Conservation (phyloP, 805 yeast species). For the Blastobotrys peoriensis region DNA sequence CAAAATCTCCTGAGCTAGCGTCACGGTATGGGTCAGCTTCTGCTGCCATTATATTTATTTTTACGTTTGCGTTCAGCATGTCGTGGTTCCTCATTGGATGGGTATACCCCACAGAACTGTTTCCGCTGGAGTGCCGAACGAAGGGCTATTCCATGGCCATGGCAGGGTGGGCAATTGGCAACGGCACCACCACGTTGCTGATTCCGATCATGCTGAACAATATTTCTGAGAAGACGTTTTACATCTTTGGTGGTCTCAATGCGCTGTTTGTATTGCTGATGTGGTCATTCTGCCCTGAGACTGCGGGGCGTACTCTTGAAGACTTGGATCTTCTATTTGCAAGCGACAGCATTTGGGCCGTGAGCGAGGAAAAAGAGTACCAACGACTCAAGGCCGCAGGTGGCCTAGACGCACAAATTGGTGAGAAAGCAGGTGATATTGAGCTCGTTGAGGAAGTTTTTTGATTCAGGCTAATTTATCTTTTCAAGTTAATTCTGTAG, state of each 20-base stretch:
- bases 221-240: slow-evolving; percentile 55
- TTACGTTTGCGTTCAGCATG: slow-evolving; percentile 21
- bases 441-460: too few species aligned
- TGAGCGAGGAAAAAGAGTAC: too few species aligned
- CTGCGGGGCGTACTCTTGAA: slow-evolving; percentile 69
- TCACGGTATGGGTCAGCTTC: too few species aligned
- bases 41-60: slow-evolving; percentile 20
- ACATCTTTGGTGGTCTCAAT: slow-evolving; percentile 63
- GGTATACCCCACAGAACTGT: slow-evolving; percentile 23
- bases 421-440: too few species aligned
- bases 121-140: slow-evolving; percentile 21
- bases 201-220: slow-evolving; percentile 48
- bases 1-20: too few species aligned
- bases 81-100: slow-evolving; percentile 22
- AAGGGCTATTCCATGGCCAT: slow-evolving; percentile 54
- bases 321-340: slow-evolving; percentile 59
- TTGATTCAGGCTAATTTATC: too few species aligned
- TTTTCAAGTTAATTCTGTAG: too few species aligned
- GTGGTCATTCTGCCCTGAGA: slow-evolving; percentile 68
- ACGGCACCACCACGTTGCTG: slow-evolving; percentile 61
- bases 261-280: slow-evolving; percentile 54
- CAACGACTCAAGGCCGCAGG: too few species aligned
- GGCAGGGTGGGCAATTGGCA: slow-evolving; percentile 59
- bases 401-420: too few species aligned
- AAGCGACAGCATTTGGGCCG: too few species aligned